Conservation (phyloP, 495 filamentous ascomycete genomes). For the Neurospora sublineolata region DNA sequence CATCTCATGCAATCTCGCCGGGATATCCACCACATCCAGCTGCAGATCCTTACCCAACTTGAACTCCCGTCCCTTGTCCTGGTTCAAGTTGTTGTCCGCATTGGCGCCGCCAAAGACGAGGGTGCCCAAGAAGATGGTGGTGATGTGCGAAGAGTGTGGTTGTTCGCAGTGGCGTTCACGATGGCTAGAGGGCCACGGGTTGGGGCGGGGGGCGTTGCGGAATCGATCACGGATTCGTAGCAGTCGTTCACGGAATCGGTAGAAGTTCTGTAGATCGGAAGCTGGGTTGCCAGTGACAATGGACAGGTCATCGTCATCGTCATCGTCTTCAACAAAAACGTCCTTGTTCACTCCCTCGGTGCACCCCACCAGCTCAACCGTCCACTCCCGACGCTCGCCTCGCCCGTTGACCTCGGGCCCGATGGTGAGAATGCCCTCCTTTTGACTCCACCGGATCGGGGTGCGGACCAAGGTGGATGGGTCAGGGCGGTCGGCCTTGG, state of each 20-base stretch:
- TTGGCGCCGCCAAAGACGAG: background rate
- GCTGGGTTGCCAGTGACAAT: background rate
- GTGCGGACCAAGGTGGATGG: constrained; percentile 13
- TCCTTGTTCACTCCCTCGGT: background rate
- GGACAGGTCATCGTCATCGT: background rate
- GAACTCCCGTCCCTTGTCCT: constrained; percentile 11
- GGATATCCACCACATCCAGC: constrained; percentile 23
- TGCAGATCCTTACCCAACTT: constrained; percentile 24
- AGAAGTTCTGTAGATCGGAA: background rate
- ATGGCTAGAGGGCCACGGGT: background rate
- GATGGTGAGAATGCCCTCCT: constrained; percentile 11
- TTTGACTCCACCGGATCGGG: constrained; percentile 19
- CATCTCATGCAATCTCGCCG: constrained; percentile 16
- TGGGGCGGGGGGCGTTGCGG: background rate
- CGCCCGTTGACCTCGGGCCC: constrained; percentile 12
- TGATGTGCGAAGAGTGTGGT: background rate
- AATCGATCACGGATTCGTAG: background rate
- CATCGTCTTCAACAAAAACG: background rate
- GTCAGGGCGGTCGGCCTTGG: constrained; percentile 19
- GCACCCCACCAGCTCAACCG: constrained; percentile 12
- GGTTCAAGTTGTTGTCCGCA: background rate
- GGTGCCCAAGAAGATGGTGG: constrained; percentile 4
- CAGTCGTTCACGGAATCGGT: background rate
- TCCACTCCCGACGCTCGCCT: constrained; percentile 10
- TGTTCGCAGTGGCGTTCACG: background rate